Evolutionary conservation across 257 asterid genomes (phyloP).

Genomic region (Schizonepeta tenuifolia): DNA sequence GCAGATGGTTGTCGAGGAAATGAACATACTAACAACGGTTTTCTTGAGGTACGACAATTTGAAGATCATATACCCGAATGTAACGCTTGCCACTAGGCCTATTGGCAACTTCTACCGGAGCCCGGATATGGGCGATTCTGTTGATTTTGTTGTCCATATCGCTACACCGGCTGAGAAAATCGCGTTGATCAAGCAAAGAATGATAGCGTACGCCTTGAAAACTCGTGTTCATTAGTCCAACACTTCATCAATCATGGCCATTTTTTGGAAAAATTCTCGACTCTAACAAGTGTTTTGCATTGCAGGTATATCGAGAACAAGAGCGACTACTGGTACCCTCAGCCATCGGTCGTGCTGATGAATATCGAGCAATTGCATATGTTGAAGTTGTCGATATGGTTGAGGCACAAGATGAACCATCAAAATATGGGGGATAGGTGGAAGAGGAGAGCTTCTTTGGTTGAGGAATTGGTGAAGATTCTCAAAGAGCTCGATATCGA

Average conservation of each 20-base stretch:
- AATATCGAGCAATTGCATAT: conserved; percentile 49
- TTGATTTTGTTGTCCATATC: conserved; percentile 67
- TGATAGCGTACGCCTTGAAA: conserved; percentile 40
- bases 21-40: conserved; percentile 83
- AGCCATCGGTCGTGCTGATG: conserved; percentile 63
- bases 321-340: conserved; percentile 85
- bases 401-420: conserved; percentile 82
- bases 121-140: conserved; percentile 83
- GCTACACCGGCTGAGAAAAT: conserved; percentile 80
- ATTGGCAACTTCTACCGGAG: conserved; percentile 77
- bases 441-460: conserved; percentile 64
- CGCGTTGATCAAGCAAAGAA: conserved; percentile 55
- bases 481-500: conserved; percentile 78
- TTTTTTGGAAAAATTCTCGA: no score
- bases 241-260: no score
- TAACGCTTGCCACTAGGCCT: conserved; percentile 67
- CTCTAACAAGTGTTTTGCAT: neutral
- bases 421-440: conserved; percentile 81
- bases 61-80: conserved; percentile 71
- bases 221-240: neutral
- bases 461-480: conserved; percentile 73
- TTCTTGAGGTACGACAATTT: conserved; percentile 70
- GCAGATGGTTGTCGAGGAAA: conserved; percentile 93
- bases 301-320: conserved; percentile 70
- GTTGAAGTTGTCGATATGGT: conserved; percentile 73